phyloP scores from a whole-genome alignment of 164 flowering plant genomes.

The Litsea cubeba region DNA sequence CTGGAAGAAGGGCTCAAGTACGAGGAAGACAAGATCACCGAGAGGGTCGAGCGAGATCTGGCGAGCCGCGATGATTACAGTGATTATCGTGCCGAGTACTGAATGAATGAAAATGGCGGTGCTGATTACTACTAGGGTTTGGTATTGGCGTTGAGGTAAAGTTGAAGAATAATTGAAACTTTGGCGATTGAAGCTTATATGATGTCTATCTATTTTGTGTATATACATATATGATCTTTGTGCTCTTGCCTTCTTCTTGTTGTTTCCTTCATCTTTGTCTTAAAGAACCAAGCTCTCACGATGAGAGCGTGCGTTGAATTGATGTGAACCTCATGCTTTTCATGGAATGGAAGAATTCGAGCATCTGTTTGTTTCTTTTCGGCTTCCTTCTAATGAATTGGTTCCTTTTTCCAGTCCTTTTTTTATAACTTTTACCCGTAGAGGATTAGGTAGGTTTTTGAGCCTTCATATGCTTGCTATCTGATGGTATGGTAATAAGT shows the following conservation, averaged over 20 bases:
- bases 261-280: background rate
- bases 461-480: no score
- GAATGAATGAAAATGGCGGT: conserved; percentile 20
- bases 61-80: conserved; percentile 45
- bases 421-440: no score
- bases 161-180: background rate
- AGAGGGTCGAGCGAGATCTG: conserved; percentile 42
- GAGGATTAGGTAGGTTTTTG: no score
- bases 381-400: background rate
- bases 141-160: conserved; percentile 6
- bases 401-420: background rate
- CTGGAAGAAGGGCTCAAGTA: conserved; percentile 71
- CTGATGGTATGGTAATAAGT: no score
- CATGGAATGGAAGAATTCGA: conserved; percentile 1
- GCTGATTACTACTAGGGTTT: background rate
- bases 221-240: conserved; percentile 5
- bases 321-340: conserved; percentile 1
- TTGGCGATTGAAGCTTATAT: background rate
- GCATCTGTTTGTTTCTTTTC: background rate
- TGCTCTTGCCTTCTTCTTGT: background rate
- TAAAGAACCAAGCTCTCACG: background rate
- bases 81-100: conserved; percentile 34
- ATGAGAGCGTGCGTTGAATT: background rate
- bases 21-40: conserved; percentile 58
- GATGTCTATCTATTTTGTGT: background rate